Evolutionary conservation across 768 basidiomycete species (phyloP), one percentile per base, ranked within the genome.

Genomic region (Russula olivacea): DNA sequence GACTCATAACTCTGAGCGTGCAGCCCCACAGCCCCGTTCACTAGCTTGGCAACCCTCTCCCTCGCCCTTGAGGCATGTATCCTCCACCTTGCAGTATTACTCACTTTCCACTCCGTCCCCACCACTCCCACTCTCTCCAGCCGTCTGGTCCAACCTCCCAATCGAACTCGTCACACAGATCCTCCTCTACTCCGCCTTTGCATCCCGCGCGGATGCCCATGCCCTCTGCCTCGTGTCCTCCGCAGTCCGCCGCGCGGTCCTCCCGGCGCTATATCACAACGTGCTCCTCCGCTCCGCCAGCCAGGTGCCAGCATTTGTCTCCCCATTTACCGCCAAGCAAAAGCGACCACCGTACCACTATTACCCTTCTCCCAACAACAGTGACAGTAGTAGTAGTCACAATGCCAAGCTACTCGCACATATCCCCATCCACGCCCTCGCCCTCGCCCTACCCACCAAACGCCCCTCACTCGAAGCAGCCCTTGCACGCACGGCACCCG

Each of bases 211-310:
- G 2, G 67, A 68, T 17, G 65, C 67, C 17, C 49, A 54, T 52
- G 57, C 56, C 4, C 55, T 68, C 17, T 66, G 65, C 59, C 66
- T 68, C 55, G 67, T 68, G n/a, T 68, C 67, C 25, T 66, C 63
- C 49, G 60, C 67, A 11, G 67, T 66, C 10, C 67, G 66, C 49
- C 67, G 67, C 8, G 51, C 63, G 25, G 61, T 66, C n/a, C 65
- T 68, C 19, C 65, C 67, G 9, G 59, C 59, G 1, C 48, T 68
- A 12, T 68, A 68, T 53, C 47, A 64, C 52, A 66, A 59, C 56
- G 65, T 68, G 25, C 50, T 67, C 48, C 61, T 68, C 47, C 65
- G 65, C 52, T 51, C 55, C 30, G 65, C 67, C 7, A 59, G 62
- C 8, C 67, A 68, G 28, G 67, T 67, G 7, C 49, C 65, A 23